phyloP scores from a whole-genome alignment of 2,329 filamentous ascomycete genomes.

The Elsinoe ampelina region DNA sequence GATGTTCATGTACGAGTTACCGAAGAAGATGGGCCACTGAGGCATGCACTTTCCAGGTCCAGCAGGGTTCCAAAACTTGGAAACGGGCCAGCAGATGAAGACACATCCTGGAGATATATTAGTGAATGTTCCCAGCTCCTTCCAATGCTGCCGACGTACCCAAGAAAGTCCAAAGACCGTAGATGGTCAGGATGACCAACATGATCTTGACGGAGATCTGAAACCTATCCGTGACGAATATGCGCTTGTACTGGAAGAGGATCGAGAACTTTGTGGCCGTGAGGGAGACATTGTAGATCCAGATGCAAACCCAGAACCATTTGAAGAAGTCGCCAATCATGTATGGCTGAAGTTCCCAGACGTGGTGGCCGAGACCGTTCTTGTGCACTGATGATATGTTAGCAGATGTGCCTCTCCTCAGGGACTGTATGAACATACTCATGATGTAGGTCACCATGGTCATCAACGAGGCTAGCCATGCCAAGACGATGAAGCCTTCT shows the following conservation, averaged over 20 bases:
- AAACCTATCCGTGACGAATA: constrained; percentile 34
- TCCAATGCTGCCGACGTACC: background rate
- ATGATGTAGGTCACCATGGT: constrained; percentile 5
- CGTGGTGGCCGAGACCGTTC: constrained; percentile 6
- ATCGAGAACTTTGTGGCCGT: constrained; percentile 36
- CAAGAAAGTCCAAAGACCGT: constrained; percentile 26
- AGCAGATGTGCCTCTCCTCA: background rate
- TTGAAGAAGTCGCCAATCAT: constrained; percentile 5
- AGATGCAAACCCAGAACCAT: constrained; percentile 26
- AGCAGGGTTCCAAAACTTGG: constrained; percentile 32
- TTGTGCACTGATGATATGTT: background rate
- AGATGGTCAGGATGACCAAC: constrained; percentile 25
- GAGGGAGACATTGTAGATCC: constrained; percentile 32
- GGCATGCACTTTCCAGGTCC: constrained; percentile 30
- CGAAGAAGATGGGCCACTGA: constrained; percentile 33
- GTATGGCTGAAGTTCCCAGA: background rate
- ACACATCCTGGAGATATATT: constrained; percentile 22
- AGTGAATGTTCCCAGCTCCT: background rate
- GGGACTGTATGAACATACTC: background rate
- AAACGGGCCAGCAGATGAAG: constrained; percentile 34
- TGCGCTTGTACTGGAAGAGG: constrained; percentile 39
- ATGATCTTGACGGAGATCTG: constrained; percentile 24
- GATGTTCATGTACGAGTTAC: constrained; percentile 28
- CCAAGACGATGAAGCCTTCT: constrained; percentile 2
- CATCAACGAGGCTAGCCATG: background rate